phyloP scores from a whole-genome alignment of 225 moss, liverwort and hornwort genomes.

The Pleurozium schreberi region DNA sequence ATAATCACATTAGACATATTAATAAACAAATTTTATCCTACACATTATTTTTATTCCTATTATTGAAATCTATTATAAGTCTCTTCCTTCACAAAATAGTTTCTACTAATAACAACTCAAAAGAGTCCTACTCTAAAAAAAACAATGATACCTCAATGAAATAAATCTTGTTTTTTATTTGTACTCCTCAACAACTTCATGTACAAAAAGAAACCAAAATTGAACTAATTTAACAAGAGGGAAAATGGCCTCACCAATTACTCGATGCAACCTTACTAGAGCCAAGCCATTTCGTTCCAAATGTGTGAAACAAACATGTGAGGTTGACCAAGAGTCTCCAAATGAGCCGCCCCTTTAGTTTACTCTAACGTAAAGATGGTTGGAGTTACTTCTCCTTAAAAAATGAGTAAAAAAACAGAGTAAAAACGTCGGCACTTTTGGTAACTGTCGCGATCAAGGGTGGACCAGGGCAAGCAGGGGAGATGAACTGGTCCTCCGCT shows the following conservation, averaged over 20 bases:
- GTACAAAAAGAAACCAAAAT: not conserved
- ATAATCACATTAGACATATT: accelerated
- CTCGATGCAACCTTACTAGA: not conserved
- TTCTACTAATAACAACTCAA: not conserved
- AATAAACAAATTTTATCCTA: no score
- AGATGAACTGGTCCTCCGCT: not conserved
- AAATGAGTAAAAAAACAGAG: not conserved
- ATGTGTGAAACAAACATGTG: not conserved
- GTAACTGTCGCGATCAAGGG: not conserved
- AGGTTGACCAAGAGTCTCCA: not conserved
- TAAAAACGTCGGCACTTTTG: not conserved
- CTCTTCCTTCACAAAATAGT: not conserved
- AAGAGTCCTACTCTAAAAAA: not conserved
- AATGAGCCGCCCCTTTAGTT: not conserved
- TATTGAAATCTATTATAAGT: not conserved
- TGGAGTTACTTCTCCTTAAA: not conserved
- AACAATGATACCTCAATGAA: not conserved
- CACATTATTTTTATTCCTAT: not conserved
- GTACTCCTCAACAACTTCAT: not conserved
- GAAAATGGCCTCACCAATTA: no score
- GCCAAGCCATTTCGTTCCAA: not conserved
- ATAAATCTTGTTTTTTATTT: not conserved
- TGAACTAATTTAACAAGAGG: no score
- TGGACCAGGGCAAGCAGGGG: not conserved
- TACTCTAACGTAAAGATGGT: no score